These are phyloP conservation scores for Nissolia schottii DNA, from an alignment of 306 rosid species.

Conservation along the genomic window DNA sequence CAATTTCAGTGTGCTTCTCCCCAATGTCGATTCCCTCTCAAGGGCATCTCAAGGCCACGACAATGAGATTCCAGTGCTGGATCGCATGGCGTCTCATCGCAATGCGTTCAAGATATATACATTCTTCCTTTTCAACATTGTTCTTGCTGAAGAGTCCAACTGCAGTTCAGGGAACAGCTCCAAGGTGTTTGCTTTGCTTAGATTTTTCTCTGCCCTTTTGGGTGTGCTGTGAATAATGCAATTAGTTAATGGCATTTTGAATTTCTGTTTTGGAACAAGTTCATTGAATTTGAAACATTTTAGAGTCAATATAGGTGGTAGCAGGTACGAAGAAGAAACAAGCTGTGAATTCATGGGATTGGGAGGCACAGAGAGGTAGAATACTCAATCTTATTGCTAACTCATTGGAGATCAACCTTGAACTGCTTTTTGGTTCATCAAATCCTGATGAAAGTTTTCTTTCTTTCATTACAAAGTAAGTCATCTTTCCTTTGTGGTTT, in stretches of 20 bases:
- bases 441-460: slow-evolving; percentile 69
- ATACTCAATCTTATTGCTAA: slow-evolving; percentile 83
- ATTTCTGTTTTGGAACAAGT: not conserved
- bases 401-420: slow-evolving; percentile 82
- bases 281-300: not conserved
- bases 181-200: slow-evolving; percentile 24
- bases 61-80: slow-evolving; percentile 38
- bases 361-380: slow-evolving; percentile 84
- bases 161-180: slow-evolving; percentile 27
- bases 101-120: slow-evolving; percentile 84
- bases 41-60: slow-evolving; percentile 50
- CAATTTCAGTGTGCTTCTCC: slow-evolving; percentile 86
- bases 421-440: slow-evolving; percentile 72
- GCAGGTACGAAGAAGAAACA: slow-evolving; percentile 65
- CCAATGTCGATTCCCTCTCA: slow-evolving; percentile 73
- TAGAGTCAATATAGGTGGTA: slow-evolving; percentile 44
- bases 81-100: slow-evolving; percentile 69
- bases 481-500: not conserved
- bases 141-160: slow-evolving; percentile 54
- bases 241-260: not conserved
- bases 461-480: slow-evolving; percentile 79
- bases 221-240: not conserved
- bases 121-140: slow-evolving; percentile 56
- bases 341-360: slow-evolving; percentile 60
- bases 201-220: not conserved